phyloP scores from a whole-genome alignment of 2,329 filamentous ascomycete genomes.

The Sphaerulina vaccinii region DNA sequence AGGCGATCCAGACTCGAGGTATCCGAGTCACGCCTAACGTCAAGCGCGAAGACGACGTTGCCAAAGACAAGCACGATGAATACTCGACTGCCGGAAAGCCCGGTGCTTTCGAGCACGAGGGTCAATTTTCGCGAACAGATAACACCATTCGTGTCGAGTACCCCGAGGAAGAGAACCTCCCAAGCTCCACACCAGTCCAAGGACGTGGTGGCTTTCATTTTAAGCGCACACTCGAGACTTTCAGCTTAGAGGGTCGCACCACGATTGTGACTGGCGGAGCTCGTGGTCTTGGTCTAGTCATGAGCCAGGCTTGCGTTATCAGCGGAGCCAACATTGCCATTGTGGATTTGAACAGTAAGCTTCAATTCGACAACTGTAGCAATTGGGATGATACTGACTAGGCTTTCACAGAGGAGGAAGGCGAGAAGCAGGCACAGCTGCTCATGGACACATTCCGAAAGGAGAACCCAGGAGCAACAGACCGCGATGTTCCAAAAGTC shows the following conservation, averaged over 20 bases:
- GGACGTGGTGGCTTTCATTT: slow-evolving; percentile 78
- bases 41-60: slow-evolving; percentile 28
- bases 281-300: slow-evolving; percentile 82
- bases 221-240: slow-evolving; percentile 79
- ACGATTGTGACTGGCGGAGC: slow-evolving; percentile 89
- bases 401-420: slow-evolving; percentile 71
- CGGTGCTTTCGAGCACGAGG: slow-evolving; percentile 51
- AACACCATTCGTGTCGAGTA: slow-evolving; percentile 75
- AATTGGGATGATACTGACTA: slow-evolving; percentile 3
- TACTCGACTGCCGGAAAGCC: slow-evolving; percentile 38
- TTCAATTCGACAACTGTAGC: not conserved
- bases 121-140: slow-evolving; percentile 76
- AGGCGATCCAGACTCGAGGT: slow-evolving; percentile 23
- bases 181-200: slow-evolving; percentile 66
- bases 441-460: slow-evolving; percentile 73
- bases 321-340: slow-evolving; percentile 87
- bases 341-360: slow-evolving; percentile 86
- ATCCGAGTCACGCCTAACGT: slow-evolving; percentile 22
- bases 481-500: slow-evolving; percentile 66
- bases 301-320: slow-evolving; percentile 86
- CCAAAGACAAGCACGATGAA: slow-evolving; percentile 34
- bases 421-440: slow-evolving; percentile 69
- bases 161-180: slow-evolving; percentile 74
- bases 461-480: slow-evolving; percentile 73
- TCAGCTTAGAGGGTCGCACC: slow-evolving; percentile 81